Evolutionary conservation across 2,329 filamentous ascomycete species (phyloP).

Genomic region (Amesomyces nigricolor): DNA sequence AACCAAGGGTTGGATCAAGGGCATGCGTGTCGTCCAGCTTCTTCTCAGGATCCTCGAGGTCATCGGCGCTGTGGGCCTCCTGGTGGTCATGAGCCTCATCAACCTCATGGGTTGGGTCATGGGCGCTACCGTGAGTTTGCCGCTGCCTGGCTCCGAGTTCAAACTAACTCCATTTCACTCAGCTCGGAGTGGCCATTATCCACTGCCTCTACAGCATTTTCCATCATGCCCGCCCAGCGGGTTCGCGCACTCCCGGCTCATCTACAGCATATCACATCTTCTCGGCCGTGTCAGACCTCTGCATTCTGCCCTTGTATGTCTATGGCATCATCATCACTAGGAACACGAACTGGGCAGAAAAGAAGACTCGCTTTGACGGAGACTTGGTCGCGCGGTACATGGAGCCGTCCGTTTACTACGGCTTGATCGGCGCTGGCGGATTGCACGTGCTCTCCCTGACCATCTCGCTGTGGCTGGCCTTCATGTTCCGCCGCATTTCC

Average conservation of each 20-base stretch:
- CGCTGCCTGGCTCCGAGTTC: neutral
- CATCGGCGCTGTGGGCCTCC: slow-evolving; percentile 64
- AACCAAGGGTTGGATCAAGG: slow-evolving; percentile 66
- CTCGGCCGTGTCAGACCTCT: slow-evolving; percentile 64
- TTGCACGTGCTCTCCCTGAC: slow-evolving; percentile 66
- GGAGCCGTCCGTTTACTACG: slow-evolving; percentile 62
- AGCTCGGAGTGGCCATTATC: slow-evolving; percentile 71
- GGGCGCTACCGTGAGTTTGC: slow-evolving; percentile 62
- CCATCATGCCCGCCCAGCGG: slow-evolving; percentile 67
- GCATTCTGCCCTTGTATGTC: slow-evolving; percentile 49
- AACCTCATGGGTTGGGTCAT: slow-evolving; percentile 66
- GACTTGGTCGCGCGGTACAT: slow-evolving; percentile 50
- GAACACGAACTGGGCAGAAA: slow-evolving; percentile 53
- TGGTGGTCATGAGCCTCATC: slow-evolving; percentile 67
- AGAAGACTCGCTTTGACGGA: slow-evolving; percentile 57
- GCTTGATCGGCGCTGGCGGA: slow-evolving; percentile 56
- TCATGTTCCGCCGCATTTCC: slow-evolving; percentile 77
- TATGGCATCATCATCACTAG: slow-evolving; percentile 47
- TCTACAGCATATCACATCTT: slow-evolving; percentile 89
- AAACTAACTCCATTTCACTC: neutral
- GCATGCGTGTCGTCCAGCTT: slow-evolving; percentile 63
- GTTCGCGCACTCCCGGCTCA: slow-evolving; percentile 67
- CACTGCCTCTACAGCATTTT: slow-evolving; percentile 74
- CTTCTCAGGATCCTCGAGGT: slow-evolving; percentile 61
- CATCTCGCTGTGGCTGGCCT: slow-evolving; percentile 67